Conservation (phyloP, 441 rosid species). For the Gossypium lobatum region DNA sequence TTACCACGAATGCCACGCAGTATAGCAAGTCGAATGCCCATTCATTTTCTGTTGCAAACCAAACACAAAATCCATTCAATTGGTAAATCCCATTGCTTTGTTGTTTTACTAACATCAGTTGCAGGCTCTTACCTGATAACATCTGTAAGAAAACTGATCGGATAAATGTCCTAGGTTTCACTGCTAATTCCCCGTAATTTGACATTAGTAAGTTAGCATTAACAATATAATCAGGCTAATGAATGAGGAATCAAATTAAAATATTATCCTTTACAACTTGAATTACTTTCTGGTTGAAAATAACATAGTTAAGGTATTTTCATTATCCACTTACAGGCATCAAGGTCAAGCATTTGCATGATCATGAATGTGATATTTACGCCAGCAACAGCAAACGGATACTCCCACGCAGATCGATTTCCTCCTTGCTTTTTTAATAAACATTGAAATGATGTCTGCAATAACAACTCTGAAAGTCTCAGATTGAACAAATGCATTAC, state of each 20-base stretch:
- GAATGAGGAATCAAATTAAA: neutral
- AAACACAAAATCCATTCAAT: neutral
- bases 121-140: slow-evolving; percentile 56
- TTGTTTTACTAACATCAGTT: neutral
- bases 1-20: slow-evolving; percentile 74
- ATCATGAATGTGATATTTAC: slow-evolving; percentile 91
- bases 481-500: neutral
- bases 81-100: neutral
- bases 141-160: slow-evolving; percentile 73
- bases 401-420: slow-evolving; percentile 81
- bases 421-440: slow-evolving; percentile 71
- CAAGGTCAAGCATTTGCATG: slow-evolving; percentile 92
- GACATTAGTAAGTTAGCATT: slow-evolving; percentile 13
- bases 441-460: slow-evolving; percentile 66
- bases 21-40: slow-evolving; percentile 93
- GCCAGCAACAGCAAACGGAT: slow-evolving; percentile 98
- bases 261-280: neutral
- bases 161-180: slow-evolving; percentile 68
- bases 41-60: slow-evolving; percentile 49
- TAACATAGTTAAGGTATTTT: neutral
- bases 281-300: neutral
- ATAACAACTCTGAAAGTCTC: neutral
- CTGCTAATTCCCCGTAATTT: slow-evolving; percentile 33
- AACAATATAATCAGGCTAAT: neutral
- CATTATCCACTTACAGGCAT: slow-evolving; percentile 51